Conservation (phyloP, 2,329 filamentous ascomycete genomes). For the Fusarium caatingaense region DNA sequence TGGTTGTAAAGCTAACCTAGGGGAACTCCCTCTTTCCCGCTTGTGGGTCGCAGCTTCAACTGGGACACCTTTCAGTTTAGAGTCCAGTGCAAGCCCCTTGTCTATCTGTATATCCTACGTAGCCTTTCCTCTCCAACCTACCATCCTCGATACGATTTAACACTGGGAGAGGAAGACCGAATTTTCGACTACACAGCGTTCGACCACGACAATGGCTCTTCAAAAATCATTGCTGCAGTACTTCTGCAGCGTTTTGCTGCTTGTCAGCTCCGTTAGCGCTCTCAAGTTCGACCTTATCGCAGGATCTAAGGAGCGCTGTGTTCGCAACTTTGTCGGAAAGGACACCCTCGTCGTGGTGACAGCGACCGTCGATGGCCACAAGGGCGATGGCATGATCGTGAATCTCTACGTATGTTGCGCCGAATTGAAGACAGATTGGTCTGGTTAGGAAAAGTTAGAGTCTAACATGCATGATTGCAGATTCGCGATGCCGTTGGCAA, state of each 20-base stretch:
- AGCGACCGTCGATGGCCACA: conserved; percentile 83
- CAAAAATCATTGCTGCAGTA: conserved; percentile 66
- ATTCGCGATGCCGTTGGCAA: conserved; percentile 96
- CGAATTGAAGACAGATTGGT: conserved; percentile 1
- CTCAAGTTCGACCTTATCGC: conserved; percentile 95
- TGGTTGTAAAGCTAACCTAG: conserved; percentile 17
- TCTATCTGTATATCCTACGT: conserved; percentile 37
- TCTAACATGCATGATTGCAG: conserved; percentile 59
- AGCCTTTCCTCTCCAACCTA: conserved; percentile 38
- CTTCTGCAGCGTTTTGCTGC: conserved; percentile 68
- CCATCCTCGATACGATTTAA: conserved; percentile 20
- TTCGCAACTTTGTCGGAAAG: conserved; percentile 93
- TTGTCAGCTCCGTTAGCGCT: conserved; percentile 68
- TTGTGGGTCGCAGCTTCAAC: conserved; percentile 43
- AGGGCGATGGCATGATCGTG: conserved; percentile 90
- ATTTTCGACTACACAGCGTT: conserved; percentile 3
- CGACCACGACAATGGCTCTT: conserved; percentile 58
- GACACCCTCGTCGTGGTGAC: conserved; percentile 97
- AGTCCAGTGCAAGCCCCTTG: conserved; percentile 34
- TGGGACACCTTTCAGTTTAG: conserved; percentile 50
- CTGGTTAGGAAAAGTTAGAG: conserved; percentile 2
- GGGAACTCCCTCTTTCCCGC: conserved; percentile 12
- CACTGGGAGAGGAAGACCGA: conserved; percentile 21
- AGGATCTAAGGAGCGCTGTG: conserved; percentile 82
- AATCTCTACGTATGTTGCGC: conserved; percentile 84